phyloP scores from a whole-genome alignment of 345 rosid species.

The Luvunga scandens region DNA sequence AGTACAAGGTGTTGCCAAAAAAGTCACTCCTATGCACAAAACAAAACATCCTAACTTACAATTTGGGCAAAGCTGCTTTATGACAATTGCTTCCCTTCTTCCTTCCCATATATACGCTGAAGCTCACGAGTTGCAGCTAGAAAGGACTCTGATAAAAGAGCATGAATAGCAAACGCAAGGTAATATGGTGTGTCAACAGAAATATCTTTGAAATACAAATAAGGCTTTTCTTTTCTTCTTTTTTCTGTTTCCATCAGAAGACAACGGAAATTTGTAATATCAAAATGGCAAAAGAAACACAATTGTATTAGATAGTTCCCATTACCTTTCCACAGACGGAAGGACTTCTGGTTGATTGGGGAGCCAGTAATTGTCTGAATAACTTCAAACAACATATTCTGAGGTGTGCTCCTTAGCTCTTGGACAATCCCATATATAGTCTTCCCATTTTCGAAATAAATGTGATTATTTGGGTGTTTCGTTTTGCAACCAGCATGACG shows the following conservation, averaged over 20 bases:
- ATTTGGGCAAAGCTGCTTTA: conserved; percentile 25
- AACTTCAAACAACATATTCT: conserved; percentile 49
- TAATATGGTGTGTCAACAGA: neutral
- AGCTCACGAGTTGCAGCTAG: conserved; percentile 58
- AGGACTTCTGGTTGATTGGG: conserved; percentile 53
- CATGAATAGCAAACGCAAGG: neutral
- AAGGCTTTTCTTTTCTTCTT: neutral
- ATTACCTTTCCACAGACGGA: conserved; percentile 60
- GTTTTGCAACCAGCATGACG: conserved; percentile 67
- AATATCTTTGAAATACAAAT: neutral
- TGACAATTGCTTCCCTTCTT: conserved; percentile 34
- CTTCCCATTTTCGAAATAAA: conserved; percentile 61
- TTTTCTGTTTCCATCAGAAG: neutral
- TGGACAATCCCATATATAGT: conserved; percentile 58
- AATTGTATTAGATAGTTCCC: neutral
- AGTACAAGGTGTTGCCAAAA: conserved; percentile 20
- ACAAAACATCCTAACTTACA: conserved; percentile 33
- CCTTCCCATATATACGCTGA: conserved; percentile 59
- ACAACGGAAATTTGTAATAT: neutral
- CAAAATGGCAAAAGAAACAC: conserved; percentile 6
- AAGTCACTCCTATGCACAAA: conserved; percentile 34
- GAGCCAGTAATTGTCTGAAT: conserved; percentile 57
- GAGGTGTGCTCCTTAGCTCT: conserved; percentile 60
- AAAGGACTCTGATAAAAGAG: conserved; percentile 39
- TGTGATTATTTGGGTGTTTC: conserved; percentile 60